Evolutionary conservation across 305 asterid species (phyloP), one percentile per base, ranked within the genome.

Genomic region (Fraxinus sp.): DNA sequence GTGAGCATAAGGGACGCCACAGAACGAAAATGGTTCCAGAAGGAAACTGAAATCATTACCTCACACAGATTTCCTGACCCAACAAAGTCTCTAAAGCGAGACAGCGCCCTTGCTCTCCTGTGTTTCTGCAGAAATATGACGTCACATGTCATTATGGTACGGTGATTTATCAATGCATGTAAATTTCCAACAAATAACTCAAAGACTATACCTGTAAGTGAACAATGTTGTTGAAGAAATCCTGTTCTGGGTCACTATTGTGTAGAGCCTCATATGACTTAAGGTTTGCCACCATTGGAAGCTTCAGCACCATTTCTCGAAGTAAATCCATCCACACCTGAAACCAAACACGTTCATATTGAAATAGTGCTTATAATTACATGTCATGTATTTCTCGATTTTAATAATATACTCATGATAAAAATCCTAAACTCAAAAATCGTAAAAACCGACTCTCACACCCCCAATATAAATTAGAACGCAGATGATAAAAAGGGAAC

Each of bases 321-420:
- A 96, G 95, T 85, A 97, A 87, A 86, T 94, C 97, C 86, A 94
- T 87, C 98, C 99, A 97, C 66, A 91, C 91, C 99, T 94, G 86
- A 81, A 79, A 86, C 16, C 73, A 81, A 86, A 81, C 78, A 78
- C 74, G 74, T 59, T 30, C 79, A 76, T 81, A 28, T 49, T 81
- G 75, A 75, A 79, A 14, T 36, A 76, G 55, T 73, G 80, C 74
- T 62, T 55, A 75, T 74, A 64, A 35, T 32, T 62, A 74, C 74
- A 71, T 16, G 49, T 8, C 16, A 22, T 7, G 14, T 35, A n/a
- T 18, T n/a, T 35, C 22, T 73, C 49, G 1, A 72, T 33, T 72
- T 16, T 32, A 72, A 72, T 13, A 72, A 72, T 72, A 33, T 33
- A 16, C 37, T 68, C 10, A 1, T 2, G 39, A 26, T 4, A 30